Evolutionary conservation across 371 early-diverging fungal species (phyloP), one percentile per base, ranked within the genome.

Genomic region (Rhizopus sp.): DNA sequence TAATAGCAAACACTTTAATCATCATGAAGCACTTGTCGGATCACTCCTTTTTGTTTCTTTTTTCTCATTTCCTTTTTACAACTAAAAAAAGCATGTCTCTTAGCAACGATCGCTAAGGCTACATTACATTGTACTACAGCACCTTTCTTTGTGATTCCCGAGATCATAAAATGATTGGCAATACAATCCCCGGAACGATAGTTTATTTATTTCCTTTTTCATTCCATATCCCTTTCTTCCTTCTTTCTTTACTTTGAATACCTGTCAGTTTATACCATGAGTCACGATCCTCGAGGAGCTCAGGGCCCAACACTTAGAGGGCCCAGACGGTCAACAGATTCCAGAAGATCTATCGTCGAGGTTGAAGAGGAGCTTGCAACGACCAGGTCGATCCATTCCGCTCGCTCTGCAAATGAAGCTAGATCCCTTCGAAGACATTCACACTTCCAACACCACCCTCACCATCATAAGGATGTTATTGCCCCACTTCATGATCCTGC

Each of bases 401-500:
- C 9, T 23, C 46, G 15, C 29, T 46, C 46, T 9, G 9, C 29
- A 7, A 29, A 46, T 29, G 46, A 12, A 17, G 23, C 23, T 23
- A 46, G 49, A 33, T 23, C 33, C 10, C 23, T 16, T 13, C 5
- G 29, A 40, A 17, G 23, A 42, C 17, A 16, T n/a, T 35, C 12
- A n/a, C 23, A 23, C 23, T 23, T 23, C 23, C 33, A 16, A 46
- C 35, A 31, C 16, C 49, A 16, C 10, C n/a, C 9, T 23, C 56
- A 40, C 2, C 16, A 32, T 3, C 46, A 41, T 37, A 42, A 40
- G 2, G 46, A 50, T 0, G 38, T 10, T 7, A 55, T 59, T 7
- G 12, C 47, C 3, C 69, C 72, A 23, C 46, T 65, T 15, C 72
- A 73, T 53, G 74, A 76, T 41, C 59, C 55, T 16, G 17, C 44